phyloP scores from a whole-genome alignment of 331 rosid genomes.

The Arachis monticola region DNA sequence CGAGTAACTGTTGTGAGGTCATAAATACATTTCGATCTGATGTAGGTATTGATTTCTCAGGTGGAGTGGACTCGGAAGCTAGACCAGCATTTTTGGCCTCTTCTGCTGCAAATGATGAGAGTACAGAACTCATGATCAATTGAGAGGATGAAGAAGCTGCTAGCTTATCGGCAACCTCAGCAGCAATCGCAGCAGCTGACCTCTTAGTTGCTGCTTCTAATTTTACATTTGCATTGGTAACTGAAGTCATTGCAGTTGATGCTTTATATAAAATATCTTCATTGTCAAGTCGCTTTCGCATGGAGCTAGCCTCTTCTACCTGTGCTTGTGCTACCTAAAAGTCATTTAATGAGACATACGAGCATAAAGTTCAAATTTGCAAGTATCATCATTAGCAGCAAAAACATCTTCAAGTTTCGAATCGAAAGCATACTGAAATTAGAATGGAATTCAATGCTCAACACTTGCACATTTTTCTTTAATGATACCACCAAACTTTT shows the following conservation, averaged over 20 bases:
- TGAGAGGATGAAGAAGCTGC: constrained; percentile 91
- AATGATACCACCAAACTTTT: background rate
- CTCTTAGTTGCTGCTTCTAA: constrained; percentile 56
- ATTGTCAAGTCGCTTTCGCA: constrained; percentile 64
- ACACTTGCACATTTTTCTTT: background rate
- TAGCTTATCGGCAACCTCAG: constrained; percentile 91
- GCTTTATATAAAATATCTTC: constrained; percentile 56
- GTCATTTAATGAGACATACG: constrained; percentile 27
- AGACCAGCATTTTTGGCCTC: constrained; percentile 80
- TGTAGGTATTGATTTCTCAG: constrained; percentile 49
- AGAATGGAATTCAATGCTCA: constrained; percentile 25
- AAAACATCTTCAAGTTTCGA: background rate
- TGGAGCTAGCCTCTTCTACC: constrained; percentile 73
- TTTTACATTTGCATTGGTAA: constrained; percentile 49
- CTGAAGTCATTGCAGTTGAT: constrained; percentile 43
- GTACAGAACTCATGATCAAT: constrained; percentile 85
- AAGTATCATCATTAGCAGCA: constrained; percentile 33
- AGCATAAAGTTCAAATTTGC: background rate
- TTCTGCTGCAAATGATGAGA: constrained; percentile 82
- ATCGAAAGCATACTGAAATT: constrained; percentile 1
- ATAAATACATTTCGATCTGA: constrained; percentile 67
- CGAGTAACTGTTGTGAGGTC: constrained; percentile 57
- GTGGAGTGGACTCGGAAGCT: constrained; percentile 47
- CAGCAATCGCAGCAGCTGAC: constrained; percentile 87
- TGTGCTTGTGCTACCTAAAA: constrained; percentile 82